Conservation (phyloP, 2,329 filamentous ascomycete genomes). For the Trichoderma brevicompactum region DNA sequence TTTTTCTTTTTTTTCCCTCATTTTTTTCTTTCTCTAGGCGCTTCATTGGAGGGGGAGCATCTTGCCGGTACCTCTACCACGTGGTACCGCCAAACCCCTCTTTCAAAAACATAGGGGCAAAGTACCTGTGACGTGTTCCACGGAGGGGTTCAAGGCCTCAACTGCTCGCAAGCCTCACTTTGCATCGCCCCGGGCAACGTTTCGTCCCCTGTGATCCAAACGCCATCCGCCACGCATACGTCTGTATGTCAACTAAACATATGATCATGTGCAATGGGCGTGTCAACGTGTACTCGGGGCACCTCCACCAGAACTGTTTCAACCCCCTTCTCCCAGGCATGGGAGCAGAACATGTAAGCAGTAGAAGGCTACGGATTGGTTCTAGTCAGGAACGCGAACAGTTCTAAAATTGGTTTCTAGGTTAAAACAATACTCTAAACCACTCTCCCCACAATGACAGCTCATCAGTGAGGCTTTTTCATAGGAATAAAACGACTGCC, state of each 20-base stretch:
- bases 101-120: neutral
- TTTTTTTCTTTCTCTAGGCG: neutral
- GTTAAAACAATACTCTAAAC: conserved; percentile 12
- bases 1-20: neutral
- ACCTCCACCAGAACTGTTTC: conserved; percentile 15
- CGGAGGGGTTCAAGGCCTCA: conserved; percentile 23
- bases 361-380: conserved; percentile 13
- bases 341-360: neutral
- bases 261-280: neutral
- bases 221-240: conserved; percentile 16
- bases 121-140: conserved; percentile 27
- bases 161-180: conserved; percentile 31
- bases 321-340: neutral
- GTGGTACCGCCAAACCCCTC: conserved; percentile 14
- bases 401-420: conserved; percentile 24
- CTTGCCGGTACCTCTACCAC: conserved; percentile 14
- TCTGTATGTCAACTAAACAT: neutral
- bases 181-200: conserved; percentile 9
- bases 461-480: conserved; percentile 25
- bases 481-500: conserved; percentile 9
- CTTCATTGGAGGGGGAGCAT: neutral
- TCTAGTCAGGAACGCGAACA: conserved; percentile 23
- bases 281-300: conserved; percentile 6
- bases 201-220: conserved; percentile 24
- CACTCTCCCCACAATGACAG: conserved; percentile 23